phyloP scores from a whole-genome alignment of 352 stramenopile genomes.

The Pythium grandisporangium region DNA sequence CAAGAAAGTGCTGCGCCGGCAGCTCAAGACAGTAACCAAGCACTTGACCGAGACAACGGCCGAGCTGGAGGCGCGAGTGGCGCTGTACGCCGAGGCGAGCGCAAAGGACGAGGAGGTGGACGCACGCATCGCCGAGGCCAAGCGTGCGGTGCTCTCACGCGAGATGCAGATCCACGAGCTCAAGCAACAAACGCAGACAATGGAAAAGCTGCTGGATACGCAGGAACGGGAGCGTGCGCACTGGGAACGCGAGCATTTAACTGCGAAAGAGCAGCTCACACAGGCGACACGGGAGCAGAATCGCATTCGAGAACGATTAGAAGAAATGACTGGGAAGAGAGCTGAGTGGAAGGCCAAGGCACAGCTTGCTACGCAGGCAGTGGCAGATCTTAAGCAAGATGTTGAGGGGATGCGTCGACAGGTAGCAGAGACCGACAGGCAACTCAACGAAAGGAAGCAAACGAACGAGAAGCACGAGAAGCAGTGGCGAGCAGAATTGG shows the following conservation, averaged over 20 bases:
- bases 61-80: constrained; percentile 42
- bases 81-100: constrained; percentile 36
- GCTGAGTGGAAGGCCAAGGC: constrained; percentile 35
- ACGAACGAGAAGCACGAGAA: constrained; percentile 22
- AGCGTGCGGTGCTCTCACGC: constrained; percentile 36
- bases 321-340: constrained; percentile 15
- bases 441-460: constrained; percentile 3
- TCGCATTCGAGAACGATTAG: constrained; percentile 4
- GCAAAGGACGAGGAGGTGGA: constrained; percentile 31
- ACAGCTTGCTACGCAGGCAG: constrained; percentile 16
- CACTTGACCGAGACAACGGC: constrained; percentile 43
- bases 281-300: constrained; percentile 10
- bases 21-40: constrained; percentile 25
- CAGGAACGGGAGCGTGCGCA: constrained; percentile 35
- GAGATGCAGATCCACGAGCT: constrained; percentile 58
- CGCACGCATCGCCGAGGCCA: constrained; percentile 24
- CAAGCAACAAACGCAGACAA: constrained; percentile 18
- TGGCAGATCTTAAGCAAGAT: constrained; percentile 24
- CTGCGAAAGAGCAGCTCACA: constrained; percentile 13
- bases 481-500: background rate
- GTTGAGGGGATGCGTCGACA: constrained; percentile 5
- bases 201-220: constrained; percentile 17
- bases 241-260: constrained; percentile 38
- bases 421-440: constrained; percentile 1
- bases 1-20: constrained; percentile 19